These are phyloP conservation scores for Thuja plicata DNA, from an alignment of 83 land plant species.

Conservation along the genomic window DNA sequence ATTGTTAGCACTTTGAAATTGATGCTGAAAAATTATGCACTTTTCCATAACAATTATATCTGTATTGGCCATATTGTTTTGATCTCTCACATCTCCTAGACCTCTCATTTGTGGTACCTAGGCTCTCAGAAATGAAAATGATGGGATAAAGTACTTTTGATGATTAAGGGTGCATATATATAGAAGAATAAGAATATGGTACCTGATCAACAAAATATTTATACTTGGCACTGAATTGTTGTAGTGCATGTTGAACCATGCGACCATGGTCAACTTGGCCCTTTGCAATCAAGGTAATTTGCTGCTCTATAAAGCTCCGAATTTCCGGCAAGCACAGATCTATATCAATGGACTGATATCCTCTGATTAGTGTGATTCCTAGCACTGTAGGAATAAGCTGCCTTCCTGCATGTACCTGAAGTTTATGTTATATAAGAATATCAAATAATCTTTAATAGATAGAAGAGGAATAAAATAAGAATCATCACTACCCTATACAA, in stretches of 20 bases:
- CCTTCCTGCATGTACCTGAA: constrained; percentile 92
- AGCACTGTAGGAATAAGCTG: constrained; percentile 85
- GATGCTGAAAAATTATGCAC: neutral
- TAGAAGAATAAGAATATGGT: neutral
- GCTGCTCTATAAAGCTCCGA: constrained; percentile 94
- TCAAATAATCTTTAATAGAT: neutral
- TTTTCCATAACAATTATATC: neutral
- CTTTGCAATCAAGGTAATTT: constrained; percentile 90
- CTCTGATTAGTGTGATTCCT: constrained; percentile 84
- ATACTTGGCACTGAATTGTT: constrained; percentile 75
- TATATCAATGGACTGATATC: constrained; percentile 93
- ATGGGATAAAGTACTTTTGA: neutral
- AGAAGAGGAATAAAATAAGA: neutral
- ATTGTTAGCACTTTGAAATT: neutral
- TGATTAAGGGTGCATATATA: neutral
- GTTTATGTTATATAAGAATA: neutral
- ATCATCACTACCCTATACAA: neutral
- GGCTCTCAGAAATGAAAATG: neutral
- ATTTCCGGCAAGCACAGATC: constrained; percentile 97
- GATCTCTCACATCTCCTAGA: neutral
- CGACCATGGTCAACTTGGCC: constrained; percentile 81
- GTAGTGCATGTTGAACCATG: constrained; percentile 80
- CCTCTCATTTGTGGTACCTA: neutral
- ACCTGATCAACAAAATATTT: constrained; percentile 83
- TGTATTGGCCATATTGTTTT: neutral